Percentiles rank a stretch among this genome's conserved stretches.
Evolutionary conservation across 208 protist species (phyloP).

Genomic region (Kentomonas sorsogonicus): DNA sequence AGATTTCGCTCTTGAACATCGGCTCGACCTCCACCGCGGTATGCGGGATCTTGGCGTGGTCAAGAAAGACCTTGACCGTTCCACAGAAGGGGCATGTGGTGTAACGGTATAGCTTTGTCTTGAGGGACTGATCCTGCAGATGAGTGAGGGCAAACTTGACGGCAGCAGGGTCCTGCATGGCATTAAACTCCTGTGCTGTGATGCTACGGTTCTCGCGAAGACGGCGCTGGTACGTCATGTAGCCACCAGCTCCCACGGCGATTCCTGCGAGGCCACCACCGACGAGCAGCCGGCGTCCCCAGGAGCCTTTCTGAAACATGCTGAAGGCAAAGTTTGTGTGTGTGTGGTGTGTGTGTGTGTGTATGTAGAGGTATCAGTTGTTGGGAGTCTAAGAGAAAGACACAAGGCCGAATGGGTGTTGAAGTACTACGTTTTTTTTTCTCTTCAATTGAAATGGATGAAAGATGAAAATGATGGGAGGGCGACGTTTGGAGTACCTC

Average conservation of each 20-base stretch:
- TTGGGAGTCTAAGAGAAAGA: constrained; percentile 1
- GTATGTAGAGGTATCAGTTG: neutral
- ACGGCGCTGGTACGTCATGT: constrained; percentile 69
- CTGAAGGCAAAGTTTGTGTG: constrained; percentile 5
- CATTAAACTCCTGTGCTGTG: constrained; percentile 73
- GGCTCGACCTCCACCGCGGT: constrained; percentile 86
- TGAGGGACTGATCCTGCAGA: constrained; percentile 38
- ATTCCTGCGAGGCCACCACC: constrained; percentile 20
- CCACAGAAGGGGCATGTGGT: constrained; percentile 90
- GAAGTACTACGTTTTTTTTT: no score
- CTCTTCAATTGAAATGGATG: no score
- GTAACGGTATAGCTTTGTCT: constrained; percentile 72
- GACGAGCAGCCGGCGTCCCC: constrained; percentile 37
- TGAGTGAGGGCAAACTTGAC: constrained; percentile 45
- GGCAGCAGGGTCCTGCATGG: constrained; percentile 45
- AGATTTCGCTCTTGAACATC: constrained; percentile 84
- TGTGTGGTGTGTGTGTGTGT: neutral
- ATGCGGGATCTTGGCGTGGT: constrained; percentile 72
- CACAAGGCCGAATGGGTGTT: no score
- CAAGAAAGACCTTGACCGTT: constrained; percentile 83
- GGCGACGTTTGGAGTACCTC: no score
- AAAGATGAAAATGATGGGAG: no score
- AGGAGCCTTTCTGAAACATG: constrained; percentile 48
- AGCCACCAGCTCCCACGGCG: constrained; percentile 45
- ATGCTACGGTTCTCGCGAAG: constrained; percentile 73